phyloP scores from a whole-genome alignment of 345 rosid genomes.

The Moringa oleifera region DNA sequence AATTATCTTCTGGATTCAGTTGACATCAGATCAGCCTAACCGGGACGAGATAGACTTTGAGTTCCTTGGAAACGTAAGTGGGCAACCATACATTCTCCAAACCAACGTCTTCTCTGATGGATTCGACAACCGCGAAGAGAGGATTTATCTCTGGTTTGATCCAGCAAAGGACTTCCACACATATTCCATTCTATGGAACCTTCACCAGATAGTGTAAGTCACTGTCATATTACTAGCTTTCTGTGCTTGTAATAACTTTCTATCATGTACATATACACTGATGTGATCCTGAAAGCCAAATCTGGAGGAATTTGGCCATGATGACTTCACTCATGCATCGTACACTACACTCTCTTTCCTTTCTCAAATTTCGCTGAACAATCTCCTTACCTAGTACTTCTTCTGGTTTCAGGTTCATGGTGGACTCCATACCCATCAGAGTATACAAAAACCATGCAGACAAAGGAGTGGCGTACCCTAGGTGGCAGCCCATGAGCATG shows the following conservation, averaged over 20 bases:
- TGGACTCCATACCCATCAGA: conserved; percentile 70
- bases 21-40: conserved; percentile 68
- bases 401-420: conserved; percentile 74
- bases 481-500: conserved; percentile 70
- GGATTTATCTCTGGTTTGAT: conserved; percentile 88
- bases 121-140: conserved; percentile 63
- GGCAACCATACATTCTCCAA: conserved; percentile 75
- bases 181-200: conserved; percentile 78
- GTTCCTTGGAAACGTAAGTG: conserved; percentile 65
- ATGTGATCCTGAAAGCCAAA: no score
- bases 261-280: no score
- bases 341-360: no score
- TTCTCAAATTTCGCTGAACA: no score
- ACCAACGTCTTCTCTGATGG: conserved; percentile 75
- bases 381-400: no score
- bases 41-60: conserved; percentile 82
- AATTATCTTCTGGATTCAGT: conserved; percentile 21
- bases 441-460: conserved; percentile 69
- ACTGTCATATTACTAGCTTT: no score
- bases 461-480: conserved; percentile 67
- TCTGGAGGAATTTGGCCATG: no score
- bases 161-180: conserved; percentile 72
- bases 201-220: conserved; percentile 78
- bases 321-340: no score
- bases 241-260: no score